Evolutionary conservation across 1,284 basidiomycete genomes (phyloP).

Genomic region (Kalmanozyma brasiliensis): DNA sequence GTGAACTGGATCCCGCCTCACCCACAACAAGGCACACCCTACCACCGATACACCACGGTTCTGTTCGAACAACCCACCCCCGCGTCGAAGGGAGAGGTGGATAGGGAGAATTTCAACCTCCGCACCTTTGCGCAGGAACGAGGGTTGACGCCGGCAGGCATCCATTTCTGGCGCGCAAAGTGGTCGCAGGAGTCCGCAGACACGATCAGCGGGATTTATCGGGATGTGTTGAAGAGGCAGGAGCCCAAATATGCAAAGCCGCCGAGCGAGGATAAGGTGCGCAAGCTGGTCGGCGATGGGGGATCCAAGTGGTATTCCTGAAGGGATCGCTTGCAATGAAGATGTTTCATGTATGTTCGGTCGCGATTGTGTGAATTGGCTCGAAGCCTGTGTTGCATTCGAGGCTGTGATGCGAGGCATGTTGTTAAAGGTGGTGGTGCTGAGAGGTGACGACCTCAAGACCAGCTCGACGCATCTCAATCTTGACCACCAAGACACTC

Average conservation of each 20-base stretch:
- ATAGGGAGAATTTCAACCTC: conserved; percentile 75
- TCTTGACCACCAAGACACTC: too few relatives aligned
- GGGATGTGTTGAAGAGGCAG: conserved; percentile 71
- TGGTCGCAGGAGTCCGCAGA: conserved; percentile 73
- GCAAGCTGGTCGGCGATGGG: conserved; percentile 31
- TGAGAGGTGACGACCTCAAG: too few relatives aligned
- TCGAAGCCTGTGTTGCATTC: too few relatives aligned
- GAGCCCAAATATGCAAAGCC: conserved; percentile 8
- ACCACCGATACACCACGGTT: conserved; percentile 84
- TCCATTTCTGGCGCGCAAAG: conserved; percentile 83
- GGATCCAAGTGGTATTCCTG: conserved; percentile 41
- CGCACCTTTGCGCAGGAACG: conserved; percentile 74
- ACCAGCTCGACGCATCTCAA: too few relatives aligned
- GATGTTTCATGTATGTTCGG: too few relatives aligned
- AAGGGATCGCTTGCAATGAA: too few relatives aligned
- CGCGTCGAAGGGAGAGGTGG: conserved; percentile 34
- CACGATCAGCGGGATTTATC: conserved; percentile 76
- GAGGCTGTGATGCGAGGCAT: too few relatives aligned
- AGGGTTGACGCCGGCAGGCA: conserved; percentile 74
- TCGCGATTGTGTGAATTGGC: too few relatives aligned
- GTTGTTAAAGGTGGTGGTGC: too few relatives aligned
- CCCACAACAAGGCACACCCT: conserved; percentile 82
- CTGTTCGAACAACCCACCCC: conserved; percentile 76
- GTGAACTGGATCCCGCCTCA: conserved; percentile 85
- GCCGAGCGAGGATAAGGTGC: conserved; percentile 24